Conservation (phyloP, 2,329 filamentous ascomycete genomes). For the Graphilbum sp. region DNA sequence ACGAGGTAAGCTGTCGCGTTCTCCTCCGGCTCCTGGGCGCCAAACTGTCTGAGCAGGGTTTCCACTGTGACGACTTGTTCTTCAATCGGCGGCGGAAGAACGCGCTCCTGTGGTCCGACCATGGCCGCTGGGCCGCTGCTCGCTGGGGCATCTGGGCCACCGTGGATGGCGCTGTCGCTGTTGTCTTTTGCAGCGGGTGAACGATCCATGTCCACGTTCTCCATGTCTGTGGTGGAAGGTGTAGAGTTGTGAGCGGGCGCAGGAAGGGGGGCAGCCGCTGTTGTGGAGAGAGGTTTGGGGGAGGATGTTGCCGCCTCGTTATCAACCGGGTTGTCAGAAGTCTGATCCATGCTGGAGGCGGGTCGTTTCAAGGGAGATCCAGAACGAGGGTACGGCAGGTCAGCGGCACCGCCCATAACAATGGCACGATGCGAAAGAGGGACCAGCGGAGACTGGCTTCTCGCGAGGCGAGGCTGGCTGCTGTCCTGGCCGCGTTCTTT, state of each 20-base stretch:
- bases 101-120: too few relatives aligned
- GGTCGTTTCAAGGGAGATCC: slow-evolving; percentile 49
- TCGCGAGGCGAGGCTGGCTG: slow-evolving; percentile 13
- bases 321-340: background rate
- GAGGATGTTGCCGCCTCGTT: background rate
- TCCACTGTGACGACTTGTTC: slow-evolving; percentile 61
- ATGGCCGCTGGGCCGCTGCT: too few relatives aligned
- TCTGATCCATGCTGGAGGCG: slow-evolving; percentile 42
- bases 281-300: too few relatives aligned
- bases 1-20: slow-evolving; percentile 65
- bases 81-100: slow-evolving; percentile 4
- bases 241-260: background rate
- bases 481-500: background rate
- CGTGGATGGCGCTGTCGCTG: slow-evolving; percentile 29
- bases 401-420: slow-evolving; percentile 44
- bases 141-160: too few relatives aligned
- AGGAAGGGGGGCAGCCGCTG: too few relatives aligned
- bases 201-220: too few relatives aligned
- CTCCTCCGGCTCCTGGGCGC: slow-evolving; percentile 41
- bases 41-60: slow-evolving; percentile 36
- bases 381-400: slow-evolving; percentile 36
- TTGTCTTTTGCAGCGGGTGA: slow-evolving; percentile 24
- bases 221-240: too few relatives aligned
- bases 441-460: slow-evolving; percentile 35
- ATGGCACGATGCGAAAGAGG: slow-evolving; percentile 34